Conservation (phyloP, 768 basidiomycete species). For the Boletus insuetus region DNA sequence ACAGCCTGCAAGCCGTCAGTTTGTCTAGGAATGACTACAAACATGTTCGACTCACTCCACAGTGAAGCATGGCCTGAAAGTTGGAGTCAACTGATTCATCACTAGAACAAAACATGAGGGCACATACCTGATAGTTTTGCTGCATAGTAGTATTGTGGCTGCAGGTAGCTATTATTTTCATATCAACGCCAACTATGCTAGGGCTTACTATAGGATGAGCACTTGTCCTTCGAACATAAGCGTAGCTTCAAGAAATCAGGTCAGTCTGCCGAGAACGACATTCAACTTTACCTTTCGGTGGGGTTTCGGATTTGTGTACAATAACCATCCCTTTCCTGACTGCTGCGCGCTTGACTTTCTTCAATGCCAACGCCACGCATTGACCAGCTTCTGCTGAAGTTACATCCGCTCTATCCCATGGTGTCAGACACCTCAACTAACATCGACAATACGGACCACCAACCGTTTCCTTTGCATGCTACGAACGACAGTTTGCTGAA, state of each 20-base stretch:
- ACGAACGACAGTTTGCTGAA: conserved; percentile 74
- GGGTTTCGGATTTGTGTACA: conserved; percentile 72
- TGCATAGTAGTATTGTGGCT: conserved; percentile 94
- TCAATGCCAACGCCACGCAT: conserved; percentile 89
- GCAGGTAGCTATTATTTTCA: conserved; percentile 5
- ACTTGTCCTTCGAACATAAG: conserved; percentile 91
- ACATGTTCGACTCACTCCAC: conserved; percentile 57
- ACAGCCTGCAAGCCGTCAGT: conserved; percentile 55
- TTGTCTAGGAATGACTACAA: background rate
- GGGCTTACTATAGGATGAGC: conserved; percentile 81
- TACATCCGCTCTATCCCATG: conserved; percentile 65
- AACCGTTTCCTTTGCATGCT: conserved; percentile 93
- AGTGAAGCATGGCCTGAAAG: conserved; percentile 83
- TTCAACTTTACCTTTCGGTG: conserved; percentile 60
- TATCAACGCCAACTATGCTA: background rate
- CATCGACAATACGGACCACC: conserved; percentile 13
- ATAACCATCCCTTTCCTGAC: conserved; percentile 96
- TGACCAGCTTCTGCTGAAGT: conserved; percentile 90
- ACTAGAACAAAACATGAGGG: background rate
- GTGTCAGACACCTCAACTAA: background rate
- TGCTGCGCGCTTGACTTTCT: conserved; percentile 75
- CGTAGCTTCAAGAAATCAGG: conserved; percentile 48
- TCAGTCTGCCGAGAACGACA: background rate
- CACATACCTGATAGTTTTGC: conserved; percentile 81
- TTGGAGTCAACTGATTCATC: background rate